phyloP scores from a whole-genome alignment of 2,329 filamentous ascomycete genomes.

The Cryphonectria carpinicola region DNA sequence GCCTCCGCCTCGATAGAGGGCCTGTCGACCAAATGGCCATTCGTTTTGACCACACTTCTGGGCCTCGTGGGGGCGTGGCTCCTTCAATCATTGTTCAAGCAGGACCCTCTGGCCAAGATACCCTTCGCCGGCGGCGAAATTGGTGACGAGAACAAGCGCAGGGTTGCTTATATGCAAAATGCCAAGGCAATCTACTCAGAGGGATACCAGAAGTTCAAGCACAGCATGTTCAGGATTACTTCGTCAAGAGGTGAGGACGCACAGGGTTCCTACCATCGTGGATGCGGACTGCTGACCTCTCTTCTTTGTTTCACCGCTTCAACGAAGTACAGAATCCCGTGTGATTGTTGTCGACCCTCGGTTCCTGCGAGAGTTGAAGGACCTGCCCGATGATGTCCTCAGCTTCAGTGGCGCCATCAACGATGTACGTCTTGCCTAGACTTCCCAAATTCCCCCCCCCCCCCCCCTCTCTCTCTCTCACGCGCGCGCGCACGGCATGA shows the following conservation, averaged over 20 bases:
- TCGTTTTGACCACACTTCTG: slow-evolving; percentile 17
- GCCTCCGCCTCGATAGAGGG: slow-evolving; percentile 8
- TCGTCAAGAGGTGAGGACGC: slow-evolving; percentile 11
- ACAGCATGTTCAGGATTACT: slow-evolving; percentile 24
- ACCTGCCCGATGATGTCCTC: slow-evolving; percentile 24
- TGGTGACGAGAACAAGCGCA: slow-evolving; percentile 34
- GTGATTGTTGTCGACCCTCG: slow-evolving; percentile 18
- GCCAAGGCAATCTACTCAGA: slow-evolving; percentile 35
- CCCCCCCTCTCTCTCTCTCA: neutral
- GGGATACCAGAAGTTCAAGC: slow-evolving; percentile 36
- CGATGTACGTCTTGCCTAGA: slow-evolving; percentile 11
- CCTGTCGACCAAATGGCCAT: slow-evolving; percentile 21
- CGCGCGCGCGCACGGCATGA: neutral
- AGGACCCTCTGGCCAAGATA: slow-evolving; percentile 31
- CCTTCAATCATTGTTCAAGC: slow-evolving; percentile 20
- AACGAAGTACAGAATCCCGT: slow-evolving; percentile 1
- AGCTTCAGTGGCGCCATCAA: slow-evolving; percentile 19
- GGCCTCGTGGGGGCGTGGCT: slow-evolving; percentile 22
- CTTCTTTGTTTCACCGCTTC: too few relatives aligned
- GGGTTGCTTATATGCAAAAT: slow-evolving; percentile 33
- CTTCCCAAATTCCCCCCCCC: neutral
- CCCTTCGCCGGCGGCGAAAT: slow-evolving; percentile 36
- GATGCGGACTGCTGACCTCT: neutral
- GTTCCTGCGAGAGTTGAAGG: slow-evolving; percentile 24
- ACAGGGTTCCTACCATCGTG: too few relatives aligned